Evolutionary conservation across 495 filamentous ascomycete species (phyloP).

Genomic region (Staphylotrichum tortipilum): DNA sequence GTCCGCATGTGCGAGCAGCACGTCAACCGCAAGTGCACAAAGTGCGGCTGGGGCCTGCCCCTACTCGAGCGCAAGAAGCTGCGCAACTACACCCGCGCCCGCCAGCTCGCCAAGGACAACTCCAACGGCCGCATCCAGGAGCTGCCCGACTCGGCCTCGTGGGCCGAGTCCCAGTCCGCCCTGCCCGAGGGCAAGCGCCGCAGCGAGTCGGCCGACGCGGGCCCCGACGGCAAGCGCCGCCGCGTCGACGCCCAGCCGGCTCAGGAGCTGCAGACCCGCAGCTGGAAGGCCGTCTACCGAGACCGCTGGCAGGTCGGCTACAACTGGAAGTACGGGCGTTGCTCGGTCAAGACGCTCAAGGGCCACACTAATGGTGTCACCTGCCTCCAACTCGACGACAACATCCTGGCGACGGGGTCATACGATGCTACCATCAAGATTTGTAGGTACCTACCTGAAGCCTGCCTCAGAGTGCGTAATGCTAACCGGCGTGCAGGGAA

Average conservation of each 20-base stretch:
- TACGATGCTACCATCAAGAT: conserved; percentile 94
- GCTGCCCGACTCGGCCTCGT: conserved; percentile 9
- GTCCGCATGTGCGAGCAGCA: conserved; percentile 99
- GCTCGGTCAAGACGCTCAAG: conserved; percentile 66
- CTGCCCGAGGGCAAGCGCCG: conserved; percentile 22
- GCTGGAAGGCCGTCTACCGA: conserved; percentile 69
- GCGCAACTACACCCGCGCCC: conserved; percentile 77
- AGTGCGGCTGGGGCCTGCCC: conserved; percentile 93
- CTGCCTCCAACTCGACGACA: conserved; percentile 91
- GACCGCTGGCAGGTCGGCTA: conserved; percentile 55
- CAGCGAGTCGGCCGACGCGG: conserved; percentile 21
- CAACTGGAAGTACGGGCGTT: conserved; percentile 94
- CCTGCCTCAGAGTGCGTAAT: neutral
- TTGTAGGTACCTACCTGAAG: conserved; percentile 36
- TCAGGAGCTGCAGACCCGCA: conserved; percentile 42
- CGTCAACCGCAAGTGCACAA: conserved; percentile 86
- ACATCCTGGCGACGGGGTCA: conserved; percentile 85
- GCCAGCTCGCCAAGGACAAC: conserved; percentile 41
- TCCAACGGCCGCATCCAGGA: conserved; percentile 21
- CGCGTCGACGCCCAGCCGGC: conserved; percentile 24
- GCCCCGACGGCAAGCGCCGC: conserved; percentile 39
- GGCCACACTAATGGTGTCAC: conserved; percentile 94
- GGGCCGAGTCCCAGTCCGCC: conserved; percentile 1
- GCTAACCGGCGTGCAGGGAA: conserved; percentile 43
- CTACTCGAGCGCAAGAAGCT: conserved; percentile 80